Percentiles rank a stretch among this genome's conserved stretches.
phyloP scores from a whole-genome alignment of 176 grass and related monocot species.

The Paspalum notatum region DNA sequence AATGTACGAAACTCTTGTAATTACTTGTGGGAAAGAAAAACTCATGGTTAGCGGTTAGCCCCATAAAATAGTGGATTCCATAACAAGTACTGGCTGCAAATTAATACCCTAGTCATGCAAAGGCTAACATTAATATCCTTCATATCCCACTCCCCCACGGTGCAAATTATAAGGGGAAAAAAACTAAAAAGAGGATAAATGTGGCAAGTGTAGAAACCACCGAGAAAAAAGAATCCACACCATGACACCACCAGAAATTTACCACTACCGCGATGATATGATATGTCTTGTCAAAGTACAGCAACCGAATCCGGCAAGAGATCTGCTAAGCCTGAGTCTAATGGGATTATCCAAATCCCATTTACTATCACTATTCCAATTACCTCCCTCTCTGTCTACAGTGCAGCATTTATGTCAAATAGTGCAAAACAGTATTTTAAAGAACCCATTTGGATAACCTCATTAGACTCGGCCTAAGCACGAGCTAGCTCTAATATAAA shows the following conservation, averaged over 20 bases:
- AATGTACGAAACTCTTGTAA: too few relatives aligned
- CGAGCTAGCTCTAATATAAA: too few relatives aligned
- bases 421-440: too few relatives aligned
- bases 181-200: background rate
- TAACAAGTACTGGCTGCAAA: background rate
- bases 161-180: background rate
- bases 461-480: too few relatives aligned
- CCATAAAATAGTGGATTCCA: constrained; percentile 38
- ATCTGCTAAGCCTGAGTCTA: constrained; percentile 36
- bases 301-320: constrained; percentile 38
- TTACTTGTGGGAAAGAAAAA: background rate
- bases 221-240: constrained; percentile 7
- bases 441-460: too few relatives aligned
- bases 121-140: background rate
- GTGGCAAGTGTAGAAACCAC: background rate
- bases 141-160: background rate
- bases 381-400: too few relatives aligned
- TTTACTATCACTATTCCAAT: too few relatives aligned
- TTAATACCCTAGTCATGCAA: background rate
- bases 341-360: too few relatives aligned
- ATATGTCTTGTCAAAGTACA: constrained; percentile 61
- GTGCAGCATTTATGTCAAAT: too few relatives aligned
- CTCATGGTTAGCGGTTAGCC: background rate
- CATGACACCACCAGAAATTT: background rate
- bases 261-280: constrained; percentile 35